Base-by-base conservation (phyloP, 2,329 filamentous ascomycete genomes). In the Lachnellula hyalina region DNA sequence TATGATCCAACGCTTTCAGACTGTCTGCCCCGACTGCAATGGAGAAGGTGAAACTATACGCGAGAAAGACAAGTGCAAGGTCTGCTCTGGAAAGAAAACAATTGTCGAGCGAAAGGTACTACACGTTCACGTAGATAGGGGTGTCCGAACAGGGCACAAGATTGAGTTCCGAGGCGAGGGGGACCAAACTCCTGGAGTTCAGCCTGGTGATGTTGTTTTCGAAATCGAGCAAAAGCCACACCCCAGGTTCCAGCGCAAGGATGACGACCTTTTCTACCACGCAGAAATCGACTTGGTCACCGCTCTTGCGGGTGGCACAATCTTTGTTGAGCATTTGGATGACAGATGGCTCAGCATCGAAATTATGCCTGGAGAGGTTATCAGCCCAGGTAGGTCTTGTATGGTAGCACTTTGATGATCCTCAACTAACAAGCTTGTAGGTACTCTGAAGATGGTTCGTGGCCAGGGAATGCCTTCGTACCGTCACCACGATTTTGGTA, bases 211-310 rank as follows among this genome's bases (percentile, higher is more conserved):
- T 70, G 94, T 99, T 55, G 88, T 96, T 59, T 99, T 99, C 71
- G 92, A 97, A 77, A 97, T 99, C 62, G 93, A 97, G 75, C 91
- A 97, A 80, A 99, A 99, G 83, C 92, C 92, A n/a, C 94, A 99
- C 73, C 62, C 87, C 28, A 87, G 94, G 61, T 99, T 99, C 81
- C 91, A 93, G 70, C 89, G 94, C 66, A 96, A 94, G 74, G 92
- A 95, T 32, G 94, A 99, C 70, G 93, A 99, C 68, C 81, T 99
- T 17, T 90, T 96, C 71, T 97, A 93, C 79, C 87, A 94, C 60
- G 90, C 89, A 65, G 90, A 97, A 62, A 96, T 99, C 62, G 94
- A 99, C 68, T 86, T 99, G 45, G 85, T 97, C 58, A 99, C 93
- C 38, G 94, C 94, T 35, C 80, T 99, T 64, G 94, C 90, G 58